Evolutionary conservation across 768 basidiomycete genomes (phyloP).

Genomic region (Lactarius hengduanensis): DNA sequence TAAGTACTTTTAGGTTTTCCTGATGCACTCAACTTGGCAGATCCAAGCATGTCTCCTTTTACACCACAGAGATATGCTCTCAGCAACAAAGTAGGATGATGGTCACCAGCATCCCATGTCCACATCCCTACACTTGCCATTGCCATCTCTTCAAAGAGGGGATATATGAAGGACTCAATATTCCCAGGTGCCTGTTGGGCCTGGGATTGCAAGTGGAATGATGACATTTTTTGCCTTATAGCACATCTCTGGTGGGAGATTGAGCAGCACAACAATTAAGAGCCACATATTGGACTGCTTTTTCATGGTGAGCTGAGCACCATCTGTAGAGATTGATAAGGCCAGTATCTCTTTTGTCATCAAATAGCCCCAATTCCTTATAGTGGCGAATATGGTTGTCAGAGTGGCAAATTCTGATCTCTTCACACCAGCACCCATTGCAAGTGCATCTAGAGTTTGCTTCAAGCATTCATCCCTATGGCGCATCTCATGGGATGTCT

Average conservation of each 20-base stretch:
- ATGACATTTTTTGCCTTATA: conserved; percentile 3
- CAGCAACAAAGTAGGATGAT: conserved; percentile 3
- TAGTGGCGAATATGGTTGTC: not conserved
- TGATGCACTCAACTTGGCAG: conserved; percentile 33
- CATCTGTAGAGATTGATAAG: conserved; percentile 34
- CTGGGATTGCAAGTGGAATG: conserved; percentile 5
- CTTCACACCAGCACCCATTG: not conserved
- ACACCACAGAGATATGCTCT: conserved; percentile 30
- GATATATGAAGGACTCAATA: conserved; percentile 4
- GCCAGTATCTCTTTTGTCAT: conserved; percentile 29
- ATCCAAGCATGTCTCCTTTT: conserved; percentile 38
- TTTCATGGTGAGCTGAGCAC: conserved; percentile 37
- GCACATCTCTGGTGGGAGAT: conserved; percentile 14
- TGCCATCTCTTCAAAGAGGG: conserved; percentile 3
- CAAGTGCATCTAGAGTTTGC: not conserved
- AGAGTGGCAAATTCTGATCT: conserved; percentile 2
- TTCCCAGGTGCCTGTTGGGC: conserved; percentile 1
- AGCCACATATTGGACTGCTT: conserved; percentile 37
- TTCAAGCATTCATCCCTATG: not conserved
- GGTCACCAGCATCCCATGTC: conserved; percentile 3
- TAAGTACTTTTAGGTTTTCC: too few relatives aligned
- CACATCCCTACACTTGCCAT: not conserved
- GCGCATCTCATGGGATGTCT: not conserved
- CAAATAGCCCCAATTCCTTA: not conserved
- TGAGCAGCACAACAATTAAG: conserved; percentile 31